A percentile compares a stretch with the other conserved stretches of the same genome.
Evolutionary conservation across 2,329 filamentous ascomycete genomes (phyloP).

Genomic region (Apiospora arundinis): DNA sequence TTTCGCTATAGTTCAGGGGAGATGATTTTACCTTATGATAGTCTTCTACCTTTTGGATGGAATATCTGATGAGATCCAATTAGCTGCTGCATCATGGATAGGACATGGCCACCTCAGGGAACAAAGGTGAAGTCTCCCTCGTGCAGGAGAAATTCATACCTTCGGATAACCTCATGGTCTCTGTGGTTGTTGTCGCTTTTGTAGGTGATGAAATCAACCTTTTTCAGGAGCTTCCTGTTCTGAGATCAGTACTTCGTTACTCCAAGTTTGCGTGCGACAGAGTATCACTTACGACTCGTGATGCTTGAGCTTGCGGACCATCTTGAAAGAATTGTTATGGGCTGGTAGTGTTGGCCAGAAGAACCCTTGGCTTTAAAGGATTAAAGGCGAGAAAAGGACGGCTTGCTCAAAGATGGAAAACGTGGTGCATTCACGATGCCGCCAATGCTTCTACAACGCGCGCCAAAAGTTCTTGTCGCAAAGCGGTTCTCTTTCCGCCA

Average conservation of each 20-base stretch:
- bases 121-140: background rate
- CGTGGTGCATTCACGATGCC: background rate
- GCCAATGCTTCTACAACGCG: conserved; percentile 5
- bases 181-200: conserved; percentile 88
- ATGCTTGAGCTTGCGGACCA: conserved; percentile 96
- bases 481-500: conserved; percentile 11
- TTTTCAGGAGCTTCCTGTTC: conserved; percentile 82
- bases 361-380: background rate
- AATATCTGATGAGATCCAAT: conserved; percentile 65
- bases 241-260: background rate
- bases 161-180: conserved; percentile 60
- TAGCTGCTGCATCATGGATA: conserved; percentile 64
- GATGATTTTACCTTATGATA: conserved; percentile 61
- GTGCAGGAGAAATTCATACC: background rate
- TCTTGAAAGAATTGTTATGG: conserved; percentile 48
- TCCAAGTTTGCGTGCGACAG: background rate
- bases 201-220: conserved; percentile 93
- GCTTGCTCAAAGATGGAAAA: conserved; percentile 4
- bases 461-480: conserved; percentile 13
- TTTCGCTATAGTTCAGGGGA: background rate
- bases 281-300: conserved; percentile 66
- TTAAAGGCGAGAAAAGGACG: background rate
- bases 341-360: background rate
- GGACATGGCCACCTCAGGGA: background rate
- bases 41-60: conserved; percentile 87